A percentile compares a stretch with the other conserved stretches of the same genome.
These are phyloP conservation scores for Tylopilus intermedius DNA, from an alignment of 768 basidiomycete species.

Conservation along the genomic window DNA sequence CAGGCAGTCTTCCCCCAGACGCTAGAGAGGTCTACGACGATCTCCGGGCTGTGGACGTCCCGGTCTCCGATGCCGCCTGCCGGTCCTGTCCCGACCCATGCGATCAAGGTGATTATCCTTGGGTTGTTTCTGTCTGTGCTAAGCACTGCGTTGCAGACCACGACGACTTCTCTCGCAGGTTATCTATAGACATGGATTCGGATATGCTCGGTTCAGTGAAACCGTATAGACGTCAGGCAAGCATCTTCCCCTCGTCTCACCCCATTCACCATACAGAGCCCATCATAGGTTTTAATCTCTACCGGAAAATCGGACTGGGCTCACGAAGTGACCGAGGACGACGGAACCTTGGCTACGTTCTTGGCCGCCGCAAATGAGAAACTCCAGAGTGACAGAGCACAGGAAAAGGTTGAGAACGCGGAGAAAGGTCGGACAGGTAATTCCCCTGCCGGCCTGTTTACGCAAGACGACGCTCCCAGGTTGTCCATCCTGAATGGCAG, in stretches of 20 bases:
- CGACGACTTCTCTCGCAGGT: conserved; percentile 65
- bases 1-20: conserved; percentile 23
- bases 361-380: conserved; percentile 29
- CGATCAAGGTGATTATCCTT: conserved; percentile 49
- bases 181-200: conserved; percentile 74
- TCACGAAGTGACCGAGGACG: conserved; percentile 67
- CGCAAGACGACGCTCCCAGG: conserved; percentile 47
- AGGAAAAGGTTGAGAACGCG: neutral
- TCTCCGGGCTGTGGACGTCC: conserved; percentile 56
- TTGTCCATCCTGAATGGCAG: conserved; percentile 82
- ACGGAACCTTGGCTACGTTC: conserved; percentile 65
- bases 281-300: conserved; percentile 71
- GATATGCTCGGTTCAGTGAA: conserved; percentile 84
- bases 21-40: conserved; percentile 41
- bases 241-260: conserved; percentile 7
- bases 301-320: conserved; percentile 91
- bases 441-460: conserved; percentile 50
- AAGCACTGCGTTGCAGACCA: conserved; percentile 45
- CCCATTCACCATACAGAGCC: neutral
- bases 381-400: conserved; percentile 3
- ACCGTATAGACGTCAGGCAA: conserved; percentile 77
- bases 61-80: conserved; percentile 65
- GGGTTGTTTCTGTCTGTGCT: conserved; percentile 26
- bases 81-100: conserved; percentile 73
- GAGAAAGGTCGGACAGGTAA: conserved; percentile 1